phyloP scores from a whole-genome alignment of 805 yeast species.

The Teunomyces atbi region DNA sequence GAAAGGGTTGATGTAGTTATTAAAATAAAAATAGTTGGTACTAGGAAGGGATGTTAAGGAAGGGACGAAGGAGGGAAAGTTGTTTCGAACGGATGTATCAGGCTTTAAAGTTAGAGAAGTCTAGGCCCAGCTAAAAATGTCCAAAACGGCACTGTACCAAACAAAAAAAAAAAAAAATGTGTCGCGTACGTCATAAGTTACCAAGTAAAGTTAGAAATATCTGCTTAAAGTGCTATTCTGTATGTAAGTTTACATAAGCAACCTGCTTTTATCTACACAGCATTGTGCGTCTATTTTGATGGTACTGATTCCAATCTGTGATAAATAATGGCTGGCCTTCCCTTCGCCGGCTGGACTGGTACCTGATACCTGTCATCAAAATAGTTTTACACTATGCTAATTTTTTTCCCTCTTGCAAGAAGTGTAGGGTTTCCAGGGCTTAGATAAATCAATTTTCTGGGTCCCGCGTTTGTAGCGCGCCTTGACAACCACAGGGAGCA shows the following conservation, averaged over 20 bases:
- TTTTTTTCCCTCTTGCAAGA: background rate
- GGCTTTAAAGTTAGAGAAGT: background rate
- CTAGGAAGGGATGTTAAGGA: background rate
- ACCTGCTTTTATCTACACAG: background rate
- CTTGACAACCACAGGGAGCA: slow-evolving; percentile 27
- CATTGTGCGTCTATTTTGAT: background rate
- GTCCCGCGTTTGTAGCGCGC: slow-evolving; percentile 3
- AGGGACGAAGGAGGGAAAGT: background rate
- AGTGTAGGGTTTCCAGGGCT: slow-evolving; percentile 7
- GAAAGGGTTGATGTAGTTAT: no score
- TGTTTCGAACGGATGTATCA: background rate
- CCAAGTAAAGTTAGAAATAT: background rate
- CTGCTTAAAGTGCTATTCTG: background rate
- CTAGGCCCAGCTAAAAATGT: background rate
- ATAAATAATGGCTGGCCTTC: background rate
- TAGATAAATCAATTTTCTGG: slow-evolving; percentile 3
- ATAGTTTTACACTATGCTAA: no score
- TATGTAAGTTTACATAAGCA: background rate
- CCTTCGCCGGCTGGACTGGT: background rate
- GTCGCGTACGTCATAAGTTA: background rate
- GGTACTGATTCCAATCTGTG: no score
- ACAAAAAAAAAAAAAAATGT: background rate
- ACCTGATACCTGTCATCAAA: background rate
- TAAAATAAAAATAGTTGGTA: background rate
- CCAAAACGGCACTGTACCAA: background rate